Base-by-base conservation (phyloP, 2,329 filamentous ascomycete genomes). In the Trichoderma guizhouense region DNA sequence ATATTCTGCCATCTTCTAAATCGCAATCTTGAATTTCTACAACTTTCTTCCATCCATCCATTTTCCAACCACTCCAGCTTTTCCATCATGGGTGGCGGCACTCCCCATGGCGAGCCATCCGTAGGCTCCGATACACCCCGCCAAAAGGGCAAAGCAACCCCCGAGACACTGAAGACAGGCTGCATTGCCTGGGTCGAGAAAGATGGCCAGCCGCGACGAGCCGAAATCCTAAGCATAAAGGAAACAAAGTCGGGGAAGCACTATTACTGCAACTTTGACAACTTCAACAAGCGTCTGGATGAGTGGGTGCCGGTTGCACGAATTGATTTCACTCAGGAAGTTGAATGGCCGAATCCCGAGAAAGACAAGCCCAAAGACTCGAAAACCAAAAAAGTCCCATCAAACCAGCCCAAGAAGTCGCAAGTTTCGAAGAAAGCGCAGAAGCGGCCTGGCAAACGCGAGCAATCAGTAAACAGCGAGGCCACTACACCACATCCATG, bases 191-290 rank as follows among this genome's bases (percentile, higher is more conserved):
- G 87, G 84, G 88, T 90, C 57, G 82, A 84, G 72, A 90, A 90
- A 74, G 94, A 97, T 81, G 94, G 94, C 73, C 91, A 95, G 78
- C 88, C 92, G 73, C 91, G 96, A 77, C 94, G 96, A 83, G 96
- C 96, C 77, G 96, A 99, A 81, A 97, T 99, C 74, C 85, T 99
- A n/a, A 96, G 94, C 72, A 97, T 98, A 76, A 92, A 93, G 79
- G 93, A 95, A 72, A 92, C 93, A 26, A 97, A 97, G 82, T 95
- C 93, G 78, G 91, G 92, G 18, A 92, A 93, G 51, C 92, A 93
- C 70, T 98, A 95, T 79, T 98, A 98, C 82, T 97, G 97, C 78
- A 97, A 98, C 81, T 98, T 98, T 81, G 94, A 97, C 79, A 97
- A 97, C 78, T 98, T 98, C 88, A 98, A 98, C 84, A 98, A 98